phyloP scores from a whole-genome alignment of 495 filamentous ascomycete species.

The Penicillium dipodomyicola region DNA sequence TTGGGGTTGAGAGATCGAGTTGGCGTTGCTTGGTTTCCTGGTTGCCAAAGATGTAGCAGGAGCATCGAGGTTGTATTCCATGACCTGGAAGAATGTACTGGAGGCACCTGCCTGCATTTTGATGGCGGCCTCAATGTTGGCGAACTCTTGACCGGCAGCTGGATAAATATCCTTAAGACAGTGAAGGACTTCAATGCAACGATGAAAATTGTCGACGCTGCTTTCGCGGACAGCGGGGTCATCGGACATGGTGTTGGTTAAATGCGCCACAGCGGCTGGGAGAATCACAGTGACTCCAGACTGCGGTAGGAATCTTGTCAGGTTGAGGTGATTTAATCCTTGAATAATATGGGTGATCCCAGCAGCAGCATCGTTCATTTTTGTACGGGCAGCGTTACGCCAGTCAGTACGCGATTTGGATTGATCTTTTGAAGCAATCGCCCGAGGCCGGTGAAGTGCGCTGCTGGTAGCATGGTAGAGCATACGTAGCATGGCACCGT shows the following conservation, averaged over 20 bases:
- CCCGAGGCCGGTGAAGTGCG: conserved; percentile 80
- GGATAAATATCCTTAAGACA: conserved; percentile 77
- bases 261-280: conserved; percentile 82
- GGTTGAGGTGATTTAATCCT: conserved; percentile 61
- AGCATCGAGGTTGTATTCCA: conserved; percentile 33
- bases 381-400: conserved; percentile 58
- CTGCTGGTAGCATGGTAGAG: conserved; percentile 82
- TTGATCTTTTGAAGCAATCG: conserved; percentile 50
- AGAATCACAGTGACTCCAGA: conserved; percentile 83
- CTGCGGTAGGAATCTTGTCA: conserved; percentile 76
- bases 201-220: conserved; percentile 69
- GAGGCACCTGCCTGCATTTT: conserved; percentile 45
- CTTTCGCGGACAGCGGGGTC: conserved; percentile 61
- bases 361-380: conserved; percentile 70
- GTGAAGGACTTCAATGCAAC: conserved; percentile 77
- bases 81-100: conserved; percentile 36
- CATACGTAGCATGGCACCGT: conserved; percentile 78
- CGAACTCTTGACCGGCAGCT: conserved; percentile 74
- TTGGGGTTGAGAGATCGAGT: conserved; percentile 13
- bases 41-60: conserved; percentile 13
- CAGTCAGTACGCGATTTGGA: conserved; percentile 40
- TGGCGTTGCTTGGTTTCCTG: conserved; percentile 22
- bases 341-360: conserved; percentile 75
- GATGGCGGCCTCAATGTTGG: conserved; percentile 77
- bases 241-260: conserved; percentile 76